phyloP scores from a whole-genome alignment of 768 basidiomycete genomes.

The Amanita pallidorosea region DNA sequence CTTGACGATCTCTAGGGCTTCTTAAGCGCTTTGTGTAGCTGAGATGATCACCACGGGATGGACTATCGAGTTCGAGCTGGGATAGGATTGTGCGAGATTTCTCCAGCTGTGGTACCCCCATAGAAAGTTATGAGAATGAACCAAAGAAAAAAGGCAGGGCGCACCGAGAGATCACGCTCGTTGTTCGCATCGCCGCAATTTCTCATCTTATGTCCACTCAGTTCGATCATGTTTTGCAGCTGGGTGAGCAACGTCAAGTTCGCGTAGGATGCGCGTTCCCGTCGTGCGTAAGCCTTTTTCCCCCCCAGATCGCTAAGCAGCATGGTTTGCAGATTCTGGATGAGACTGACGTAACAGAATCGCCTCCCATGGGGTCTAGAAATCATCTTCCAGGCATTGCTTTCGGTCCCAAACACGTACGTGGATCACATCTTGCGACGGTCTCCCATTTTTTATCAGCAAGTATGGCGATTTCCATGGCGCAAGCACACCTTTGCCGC shows the following conservation, averaged over 20 bases:
- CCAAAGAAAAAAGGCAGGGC: conserved; percentile 10
- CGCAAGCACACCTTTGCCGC: conserved; percentile 75
- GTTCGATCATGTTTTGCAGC: conserved; percentile 99
- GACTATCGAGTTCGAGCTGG: conserved; percentile 90
- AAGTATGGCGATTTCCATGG: background rate
- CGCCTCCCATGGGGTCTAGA: conserved; percentile 97
- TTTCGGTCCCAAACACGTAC: conserved; percentile 95
- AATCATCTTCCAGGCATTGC: conserved; percentile 99
- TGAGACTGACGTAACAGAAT: conserved; percentile 62
- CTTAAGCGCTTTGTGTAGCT: conserved; percentile 93
- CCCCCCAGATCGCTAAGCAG: background rate
- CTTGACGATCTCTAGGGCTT: conserved; percentile 82
- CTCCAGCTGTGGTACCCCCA: conserved; percentile 50
- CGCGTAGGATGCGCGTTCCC: conserved; percentile 98
- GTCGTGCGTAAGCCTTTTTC: conserved; percentile 90
- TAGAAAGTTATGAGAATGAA: background rate
- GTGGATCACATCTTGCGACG: conserved; percentile 94
- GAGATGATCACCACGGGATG: conserved; percentile 99
- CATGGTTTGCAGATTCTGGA: background rate
- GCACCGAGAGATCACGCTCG: conserved; percentile 90
- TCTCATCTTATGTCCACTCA: conserved; percentile 97
- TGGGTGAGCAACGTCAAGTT: conserved; percentile 98
- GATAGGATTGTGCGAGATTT: conserved; percentile 95
- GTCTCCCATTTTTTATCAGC: conserved; percentile 41
- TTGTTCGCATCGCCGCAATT: conserved; percentile 98